Percentiles rank a stretch among this genome's conserved stretches.
phyloP scores from a whole-genome alignment of 2,329 filamentous ascomycete species.

The Phaeosphaeriaceae sp. region DNA sequence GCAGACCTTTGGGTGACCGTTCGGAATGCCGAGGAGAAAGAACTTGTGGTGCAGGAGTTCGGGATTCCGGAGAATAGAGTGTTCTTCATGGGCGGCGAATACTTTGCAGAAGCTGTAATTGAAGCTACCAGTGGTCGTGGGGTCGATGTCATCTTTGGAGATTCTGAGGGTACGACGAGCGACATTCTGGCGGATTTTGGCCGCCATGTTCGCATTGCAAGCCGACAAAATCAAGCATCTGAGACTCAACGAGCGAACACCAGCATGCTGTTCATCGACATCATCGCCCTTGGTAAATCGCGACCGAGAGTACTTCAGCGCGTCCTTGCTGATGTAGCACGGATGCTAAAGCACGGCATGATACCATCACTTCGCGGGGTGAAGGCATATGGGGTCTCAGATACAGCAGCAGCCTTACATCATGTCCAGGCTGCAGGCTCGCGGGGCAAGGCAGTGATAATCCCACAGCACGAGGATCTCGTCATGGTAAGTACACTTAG shows the following conservation, averaged over 20 bases:
- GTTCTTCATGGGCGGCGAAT: slow-evolving; percentile 31
- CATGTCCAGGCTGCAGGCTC: slow-evolving; percentile 11
- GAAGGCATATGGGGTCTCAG: slow-evolving; percentile 17
- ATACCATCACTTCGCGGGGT: slow-evolving; percentile 13
- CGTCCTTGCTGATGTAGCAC: slow-evolving; percentile 19
- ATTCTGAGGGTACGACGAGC: slow-evolving; percentile 48
- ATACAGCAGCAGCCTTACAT: slow-evolving; percentile 22
- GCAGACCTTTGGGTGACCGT: slow-evolving; percentile 35
- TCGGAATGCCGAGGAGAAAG: slow-evolving; percentile 28
- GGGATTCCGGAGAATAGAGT: slow-evolving; percentile 39
- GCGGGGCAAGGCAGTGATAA: slow-evolving; percentile 24
- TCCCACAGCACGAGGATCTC: slow-evolving; percentile 21
- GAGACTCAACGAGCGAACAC: slow-evolving; percentile 6
- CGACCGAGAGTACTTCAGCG: slow-evolving; percentile 24
- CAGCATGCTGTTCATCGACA: slow-evolving; percentile 19
- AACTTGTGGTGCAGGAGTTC: slow-evolving; percentile 20
- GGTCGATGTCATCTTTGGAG: slow-evolving; percentile 47
- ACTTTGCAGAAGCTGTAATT: slow-evolving; percentile 32
- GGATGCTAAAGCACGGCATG: slow-evolving; percentile 24
- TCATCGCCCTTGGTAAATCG: slow-evolving; percentile 14
- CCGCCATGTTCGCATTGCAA: slow-evolving; percentile 10
- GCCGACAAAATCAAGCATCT: not conserved
- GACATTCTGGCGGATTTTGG: slow-evolving; percentile 51
- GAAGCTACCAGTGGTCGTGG: slow-evolving; percentile 35
- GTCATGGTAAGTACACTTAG: slow-evolving; percentile 24